Conservation (phyloP, 441 rosid species). For the Populus tomentosa region DNA sequence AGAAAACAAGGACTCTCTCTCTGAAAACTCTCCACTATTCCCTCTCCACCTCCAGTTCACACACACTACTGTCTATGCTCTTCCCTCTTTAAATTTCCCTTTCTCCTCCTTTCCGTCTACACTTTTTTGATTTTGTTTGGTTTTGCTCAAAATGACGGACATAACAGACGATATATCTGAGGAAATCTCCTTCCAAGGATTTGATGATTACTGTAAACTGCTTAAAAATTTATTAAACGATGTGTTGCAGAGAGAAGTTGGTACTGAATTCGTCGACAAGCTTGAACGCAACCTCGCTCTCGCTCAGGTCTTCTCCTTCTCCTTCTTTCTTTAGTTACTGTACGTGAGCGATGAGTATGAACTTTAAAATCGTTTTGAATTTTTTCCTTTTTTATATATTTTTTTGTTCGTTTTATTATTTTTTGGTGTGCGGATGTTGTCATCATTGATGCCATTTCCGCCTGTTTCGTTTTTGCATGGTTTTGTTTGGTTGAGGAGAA, state of each 20-base stretch:
- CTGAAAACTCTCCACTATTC: neutral
- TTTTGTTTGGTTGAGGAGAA: slow-evolving; percentile 23
- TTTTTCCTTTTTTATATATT: neutral
- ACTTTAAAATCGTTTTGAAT: neutral
- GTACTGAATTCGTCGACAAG: slow-evolving; percentile 59
- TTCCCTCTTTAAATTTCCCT: neutral
- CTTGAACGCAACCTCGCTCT: slow-evolving; percentile 74
- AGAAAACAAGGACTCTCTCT: neutral
- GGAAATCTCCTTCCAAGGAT: slow-evolving; percentile 91
- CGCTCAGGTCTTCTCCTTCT: slow-evolving; percentile 54
- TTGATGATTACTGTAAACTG: slow-evolving; percentile 89
- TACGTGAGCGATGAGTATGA: neutral
- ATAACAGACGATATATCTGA: slow-evolving; percentile 96
- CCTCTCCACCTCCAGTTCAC: neutral
- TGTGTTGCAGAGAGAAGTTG: slow-evolving; percentile 86
- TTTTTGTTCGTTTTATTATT: neutral
- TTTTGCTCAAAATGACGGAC: slow-evolving; percentile 64
- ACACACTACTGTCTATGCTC: neutral
- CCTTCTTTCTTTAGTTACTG: neutral
- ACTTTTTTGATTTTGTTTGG: neutral
- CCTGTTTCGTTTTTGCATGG: slow-evolving; percentile 1
- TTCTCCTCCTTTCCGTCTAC: neutral
- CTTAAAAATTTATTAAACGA: slow-evolving; percentile 84
- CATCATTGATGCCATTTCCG: neutral
- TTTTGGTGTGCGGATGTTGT: neutral